Evolutionary conservation across 176 grass and related monocot genomes (phyloP).

Genomic region (Oryza glaberrima): DNA sequence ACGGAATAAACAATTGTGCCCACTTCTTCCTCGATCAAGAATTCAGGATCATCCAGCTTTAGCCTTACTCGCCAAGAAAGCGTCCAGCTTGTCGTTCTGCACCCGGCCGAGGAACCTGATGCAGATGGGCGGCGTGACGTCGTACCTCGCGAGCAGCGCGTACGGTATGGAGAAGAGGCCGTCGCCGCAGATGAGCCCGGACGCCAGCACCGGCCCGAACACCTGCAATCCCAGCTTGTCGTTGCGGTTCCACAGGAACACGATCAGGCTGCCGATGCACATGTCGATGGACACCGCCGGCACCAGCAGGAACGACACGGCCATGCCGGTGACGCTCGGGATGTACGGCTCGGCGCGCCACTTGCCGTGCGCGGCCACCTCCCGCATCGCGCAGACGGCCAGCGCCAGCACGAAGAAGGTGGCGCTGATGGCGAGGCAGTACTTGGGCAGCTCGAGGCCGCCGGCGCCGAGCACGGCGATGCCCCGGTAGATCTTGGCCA

Average conservation of each 20-base stretch:
- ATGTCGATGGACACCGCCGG: conserved; percentile 75
- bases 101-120: conserved; percentile 58
- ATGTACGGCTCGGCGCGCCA: conserved; percentile 50
- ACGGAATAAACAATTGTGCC: background rate
- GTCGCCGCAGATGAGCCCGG: conserved; percentile 75
- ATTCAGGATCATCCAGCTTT: background rate
- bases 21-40: background rate
- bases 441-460: conserved; percentile 50
- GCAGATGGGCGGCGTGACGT: conserved; percentile 67
- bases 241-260: conserved; percentile 47
- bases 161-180: conserved; percentile 68
- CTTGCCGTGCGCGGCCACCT: conserved; percentile 44
- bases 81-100: conserved; percentile 57
- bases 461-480: conserved; percentile 70
- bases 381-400: conserved; percentile 40
- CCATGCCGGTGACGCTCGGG: conserved; percentile 66
- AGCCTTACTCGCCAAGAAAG: conserved; percentile 17
- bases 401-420: conserved; percentile 53
- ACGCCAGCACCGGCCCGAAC: conserved; percentile 59
- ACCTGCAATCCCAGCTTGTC: conserved; percentile 48
- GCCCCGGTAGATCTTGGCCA: conserved; percentile 67
- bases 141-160: conserved; percentile 60
- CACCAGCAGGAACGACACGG: conserved; percentile 64
- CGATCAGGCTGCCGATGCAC: conserved; percentile 62
- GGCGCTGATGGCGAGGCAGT: conserved; percentile 60